These are phyloP conservation scores for Blastobotrys raffinosifermentans DNA, from an alignment of 1,139 yeast species.

Conservation along the genomic window DNA sequence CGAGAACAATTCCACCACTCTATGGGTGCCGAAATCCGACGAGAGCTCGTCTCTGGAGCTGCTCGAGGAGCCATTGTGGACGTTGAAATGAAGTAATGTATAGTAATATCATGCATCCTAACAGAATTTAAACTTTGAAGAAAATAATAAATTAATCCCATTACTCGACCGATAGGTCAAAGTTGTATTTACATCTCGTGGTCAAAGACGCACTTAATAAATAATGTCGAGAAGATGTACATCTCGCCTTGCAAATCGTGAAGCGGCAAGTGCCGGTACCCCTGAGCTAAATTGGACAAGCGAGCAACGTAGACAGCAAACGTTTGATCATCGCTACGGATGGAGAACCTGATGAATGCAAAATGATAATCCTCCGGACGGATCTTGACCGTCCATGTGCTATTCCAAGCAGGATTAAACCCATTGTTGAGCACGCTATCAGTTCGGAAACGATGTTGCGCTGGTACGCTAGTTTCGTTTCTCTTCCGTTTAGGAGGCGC, in stretches of 20 bases:
- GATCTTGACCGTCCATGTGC: slow-evolving; percentile 43
- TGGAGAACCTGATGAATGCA: slow-evolving; percentile 47
- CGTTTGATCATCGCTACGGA: slow-evolving; percentile 38
- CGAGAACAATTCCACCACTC: slow-evolving; percentile 85
- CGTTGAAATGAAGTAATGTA: slow-evolving; percentile 5
- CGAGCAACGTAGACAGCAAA: slow-evolving; percentile 56
- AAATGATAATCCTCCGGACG: slow-evolving; percentile 38
- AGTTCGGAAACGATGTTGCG: slow-evolving; percentile 32
- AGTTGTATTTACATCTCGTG: slow-evolving; percentile 1
- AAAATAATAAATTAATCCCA: slow-evolving; percentile 1
- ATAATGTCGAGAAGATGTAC: slow-evolving; percentile 69
- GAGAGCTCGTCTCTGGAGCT: slow-evolving; percentile 83
- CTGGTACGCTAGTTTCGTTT: slow-evolving; percentile 11
- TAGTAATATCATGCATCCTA: too few relatives aligned
- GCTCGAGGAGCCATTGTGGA: slow-evolving; percentile 34
- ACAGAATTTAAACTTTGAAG: slow-evolving; percentile 5
- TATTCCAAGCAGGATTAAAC: slow-evolving; percentile 80
- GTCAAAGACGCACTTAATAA: slow-evolving; percentile 42
- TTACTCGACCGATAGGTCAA: slow-evolving; percentile 1
- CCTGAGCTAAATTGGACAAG: slow-evolving; percentile 54
- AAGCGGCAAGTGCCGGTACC: slow-evolving; percentile 75
- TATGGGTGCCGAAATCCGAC: slow-evolving; percentile 90
- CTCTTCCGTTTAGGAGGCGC: slow-evolving; percentile 15
- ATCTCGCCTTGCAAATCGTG: slow-evolving; percentile 77
- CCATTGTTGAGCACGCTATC: slow-evolving; percentile 54